Base-by-base conservation (phyloP, 352 stramenopile species). In the Pythium phragmiticola region DNA sequence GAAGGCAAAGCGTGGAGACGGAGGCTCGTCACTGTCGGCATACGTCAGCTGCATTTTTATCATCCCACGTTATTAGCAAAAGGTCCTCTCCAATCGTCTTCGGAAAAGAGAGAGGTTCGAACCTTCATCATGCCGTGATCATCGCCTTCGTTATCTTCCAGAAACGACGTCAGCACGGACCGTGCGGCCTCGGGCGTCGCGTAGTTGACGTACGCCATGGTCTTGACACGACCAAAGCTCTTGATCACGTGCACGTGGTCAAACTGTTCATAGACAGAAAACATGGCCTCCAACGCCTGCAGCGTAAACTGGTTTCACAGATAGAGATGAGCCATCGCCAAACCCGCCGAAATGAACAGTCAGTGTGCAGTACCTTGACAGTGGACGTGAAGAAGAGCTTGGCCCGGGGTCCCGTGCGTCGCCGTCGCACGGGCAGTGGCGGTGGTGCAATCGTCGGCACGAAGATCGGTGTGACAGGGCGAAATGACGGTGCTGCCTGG, bases 151-250 rank as follows among this genome's bases (percentile, higher is more conserved):
- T 71, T 63, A 21, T 72, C 65, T 21, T 72, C 58, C 0, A 67
- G 11, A 54, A 72, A 72, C 7, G 68, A 67, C 4, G 60, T 19
- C 11, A 74, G 33, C 23, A 68, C 65, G 2, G 33, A 46, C 14
- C 28, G 45, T 4, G 57, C 67, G 1, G 64, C 55, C 28, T 57
- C 36, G 7, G 58, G 76, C 62, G 79, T 83, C 21, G 76, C 71
- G 66, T 91, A 95, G 39, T 69, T 61, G 36, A 95, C 66, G 43
- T 95, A 95, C 13, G 87, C 87, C 87, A 95, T 95, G 2, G 87
- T 94, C 69, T 89, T 89, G n/a, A 94, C 53, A 23, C 80, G 76
- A 3, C 87, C 87, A 69, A 92, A 92, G 60, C 75, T 91, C 59
- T 82, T 85, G 23, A 89, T 78, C 11, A 88, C 60, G 36, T 91